These are phyloP conservation scores for Ogataea henricii DNA, from an alignment of 805 yeast species.

Conservation along the genomic window DNA sequence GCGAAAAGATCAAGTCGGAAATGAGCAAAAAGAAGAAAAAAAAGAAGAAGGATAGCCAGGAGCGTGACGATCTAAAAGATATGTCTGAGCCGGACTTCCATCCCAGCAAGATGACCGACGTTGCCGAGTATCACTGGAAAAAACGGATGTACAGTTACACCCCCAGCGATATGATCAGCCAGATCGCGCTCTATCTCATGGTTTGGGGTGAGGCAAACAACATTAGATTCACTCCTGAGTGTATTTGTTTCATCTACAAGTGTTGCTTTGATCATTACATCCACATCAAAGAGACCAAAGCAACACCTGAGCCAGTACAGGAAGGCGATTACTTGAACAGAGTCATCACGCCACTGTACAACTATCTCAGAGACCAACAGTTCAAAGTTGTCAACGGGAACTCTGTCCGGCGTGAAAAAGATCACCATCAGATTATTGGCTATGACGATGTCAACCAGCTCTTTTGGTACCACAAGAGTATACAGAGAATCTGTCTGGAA, in stretches of 20 bases:
- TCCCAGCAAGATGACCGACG: conserved; percentile 47
- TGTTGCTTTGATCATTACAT: conserved; percentile 53
- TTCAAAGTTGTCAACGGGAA: conserved; percentile 56
- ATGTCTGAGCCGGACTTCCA: conserved; percentile 25
- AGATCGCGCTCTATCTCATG: conserved; percentile 60
- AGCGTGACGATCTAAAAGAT: conserved; percentile 29
- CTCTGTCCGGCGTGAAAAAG: conserved; percentile 64
- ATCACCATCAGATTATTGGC: conserved; percentile 63
- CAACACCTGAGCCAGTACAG: conserved; percentile 11
- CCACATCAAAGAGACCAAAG: conserved; percentile 34
- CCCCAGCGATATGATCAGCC: conserved; percentile 61
- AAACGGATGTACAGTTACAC: conserved; percentile 55
- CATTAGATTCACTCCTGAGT: conserved; percentile 53
- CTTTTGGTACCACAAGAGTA: conserved; percentile 48
- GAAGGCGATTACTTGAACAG: conserved; percentile 38
- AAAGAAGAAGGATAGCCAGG: conserved; percentile 58
- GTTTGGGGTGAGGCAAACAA: conserved; percentile 83
- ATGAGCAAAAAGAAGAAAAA: conserved; percentile 53
- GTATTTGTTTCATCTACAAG: conserved; percentile 56
- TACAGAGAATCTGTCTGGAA: conserved; percentile 35
- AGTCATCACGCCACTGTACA: conserved; percentile 52
- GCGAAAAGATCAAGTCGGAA: conserved; percentile 63
- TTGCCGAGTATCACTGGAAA: conserved; percentile 85
- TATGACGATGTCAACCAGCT: conserved; percentile 56
- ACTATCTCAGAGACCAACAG: conserved; percentile 67